These are phyloP conservation scores for Malassezia yamatoensis DNA, from an alignment of 1,284 basidiomycete genomes.

Conservation along the genomic window DNA sequence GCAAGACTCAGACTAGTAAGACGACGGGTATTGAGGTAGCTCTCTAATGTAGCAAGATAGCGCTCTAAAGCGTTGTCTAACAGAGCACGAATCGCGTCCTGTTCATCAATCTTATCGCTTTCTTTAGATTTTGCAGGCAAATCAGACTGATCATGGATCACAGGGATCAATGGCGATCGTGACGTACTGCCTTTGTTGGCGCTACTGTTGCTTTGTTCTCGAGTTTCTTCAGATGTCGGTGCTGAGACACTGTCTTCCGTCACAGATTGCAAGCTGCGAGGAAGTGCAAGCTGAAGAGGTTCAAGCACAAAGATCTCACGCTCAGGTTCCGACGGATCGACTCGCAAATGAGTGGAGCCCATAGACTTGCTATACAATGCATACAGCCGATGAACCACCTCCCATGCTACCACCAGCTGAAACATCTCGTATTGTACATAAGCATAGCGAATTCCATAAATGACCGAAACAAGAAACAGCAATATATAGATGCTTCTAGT, in stretches of 20 bases:
- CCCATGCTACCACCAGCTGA: slow-evolving; percentile 19
- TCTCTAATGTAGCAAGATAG: slow-evolving; percentile 27
- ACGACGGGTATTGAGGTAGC: slow-evolving; percentile 16
- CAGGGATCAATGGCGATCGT: too few species aligned
- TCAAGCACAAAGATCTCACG: slow-evolving; percentile 6
- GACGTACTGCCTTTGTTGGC: too few species aligned
- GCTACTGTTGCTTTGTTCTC: too few species aligned
- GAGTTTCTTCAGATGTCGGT: too few species aligned
- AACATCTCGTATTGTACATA: slow-evolving; percentile 23
- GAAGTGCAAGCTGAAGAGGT: not conserved
- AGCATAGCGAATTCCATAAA: slow-evolving; percentile 27
- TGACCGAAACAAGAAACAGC: slow-evolving; percentile 19
- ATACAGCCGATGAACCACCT: slow-evolving; percentile 4
- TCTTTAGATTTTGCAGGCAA: too few species aligned
- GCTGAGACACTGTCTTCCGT: too few species aligned
- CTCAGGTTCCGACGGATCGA: not conserved
- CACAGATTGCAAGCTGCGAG: not conserved
- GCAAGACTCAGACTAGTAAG: slow-evolving; percentile 6
- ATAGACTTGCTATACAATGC: not conserved
- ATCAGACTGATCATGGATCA: too few species aligned
- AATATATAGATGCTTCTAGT: slow-evolving; percentile 13
- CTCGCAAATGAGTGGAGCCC: not conserved
- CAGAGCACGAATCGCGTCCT: not conserved
- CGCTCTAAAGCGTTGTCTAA: not conserved
- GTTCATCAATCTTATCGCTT: not conserved